These are phyloP conservation scores for Tulasnella sp. DNA, from an alignment of 768 basidiomycete genomes.

Conservation along the genomic window DNA sequence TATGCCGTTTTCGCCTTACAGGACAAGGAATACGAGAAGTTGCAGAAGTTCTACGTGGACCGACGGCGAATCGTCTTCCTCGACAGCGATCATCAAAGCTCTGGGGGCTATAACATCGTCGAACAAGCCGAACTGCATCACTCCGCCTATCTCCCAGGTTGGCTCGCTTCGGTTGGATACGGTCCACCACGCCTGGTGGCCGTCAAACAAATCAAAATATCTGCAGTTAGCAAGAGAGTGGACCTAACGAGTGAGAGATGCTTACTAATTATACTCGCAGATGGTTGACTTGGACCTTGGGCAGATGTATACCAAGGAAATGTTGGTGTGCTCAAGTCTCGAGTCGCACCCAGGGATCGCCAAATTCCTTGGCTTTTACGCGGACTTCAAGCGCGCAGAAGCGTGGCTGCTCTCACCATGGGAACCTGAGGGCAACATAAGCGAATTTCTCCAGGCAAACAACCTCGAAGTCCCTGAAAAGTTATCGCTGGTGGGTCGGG, in stretches of 20 bases:
- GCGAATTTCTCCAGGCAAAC: background rate
- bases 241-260: background rate
- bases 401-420: background rate
- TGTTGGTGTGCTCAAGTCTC: background rate
- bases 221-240: background rate
- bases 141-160: background rate
- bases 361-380: constrained; percentile 7
- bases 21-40: background rate
- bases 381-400: background rate
- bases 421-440: background rate
- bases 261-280: background rate
- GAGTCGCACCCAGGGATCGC: background rate
- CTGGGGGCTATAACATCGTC: background rate
- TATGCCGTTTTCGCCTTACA: background rate
- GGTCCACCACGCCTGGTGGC: background rate
- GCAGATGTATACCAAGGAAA: background rate
- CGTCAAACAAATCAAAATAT: background rate
- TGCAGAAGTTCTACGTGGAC: background rate
- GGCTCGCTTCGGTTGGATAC: background rate
- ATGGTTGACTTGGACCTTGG: background rate
- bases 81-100: background rate
- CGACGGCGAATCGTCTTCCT: background rate
- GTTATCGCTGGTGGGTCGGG: background rate
- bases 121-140: background rate
- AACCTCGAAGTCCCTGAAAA: background rate